Percentiles rank a stretch among this genome's conserved stretches.
These are phyloP conservation scores for Geosiphon pyriformis DNA, from an alignment of 192 early-diverging fungal genomes.

Conservation along the genomic window DNA sequence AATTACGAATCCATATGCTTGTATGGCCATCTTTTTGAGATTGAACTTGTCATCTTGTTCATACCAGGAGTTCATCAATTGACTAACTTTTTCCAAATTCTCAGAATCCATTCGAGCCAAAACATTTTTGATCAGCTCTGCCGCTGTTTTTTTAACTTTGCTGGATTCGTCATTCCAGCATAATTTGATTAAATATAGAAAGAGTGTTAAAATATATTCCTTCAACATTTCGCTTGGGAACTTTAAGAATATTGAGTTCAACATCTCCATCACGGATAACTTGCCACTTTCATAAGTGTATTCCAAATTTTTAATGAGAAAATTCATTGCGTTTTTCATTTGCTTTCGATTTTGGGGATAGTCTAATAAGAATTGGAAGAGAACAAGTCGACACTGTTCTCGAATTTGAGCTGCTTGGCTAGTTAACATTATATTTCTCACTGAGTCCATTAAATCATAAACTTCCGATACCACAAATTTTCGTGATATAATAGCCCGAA, in stretches of 20 bases:
- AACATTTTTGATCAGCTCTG: constrained; percentile 62
- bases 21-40: constrained; percentile 74
- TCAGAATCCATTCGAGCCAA: constrained; percentile 56
- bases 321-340: constrained; percentile 79
- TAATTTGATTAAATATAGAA: constrained; percentile 77
- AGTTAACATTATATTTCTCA: constrained; percentile 81
- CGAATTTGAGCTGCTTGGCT: constrained; percentile 73
- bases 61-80: constrained; percentile 76
- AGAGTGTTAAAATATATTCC: constrained; percentile 75
- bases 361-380: constrained; percentile 89
- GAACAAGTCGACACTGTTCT: constrained; percentile 75
- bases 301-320: constrained; percentile 82
- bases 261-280: constrained; percentile 81
- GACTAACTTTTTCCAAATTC: constrained; percentile 56
- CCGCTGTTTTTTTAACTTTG: constrained; percentile 88
- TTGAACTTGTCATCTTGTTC: constrained; percentile 50
- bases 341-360: constrained; percentile 87
- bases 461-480: constrained; percentile 83
- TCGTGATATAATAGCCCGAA: constrained; percentile 81
- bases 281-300: constrained; percentile 93
- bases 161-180: constrained; percentile 90
- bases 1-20: constrained; percentile 79
- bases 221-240: constrained; percentile 72
- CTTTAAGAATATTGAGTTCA: constrained; percentile 73
- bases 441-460: constrained; percentile 88